These are phyloP conservation scores for Penicillium turbatum DNA, from an alignment of 495 filamentous ascomycete genomes.

Conservation along the genomic window DNA sequence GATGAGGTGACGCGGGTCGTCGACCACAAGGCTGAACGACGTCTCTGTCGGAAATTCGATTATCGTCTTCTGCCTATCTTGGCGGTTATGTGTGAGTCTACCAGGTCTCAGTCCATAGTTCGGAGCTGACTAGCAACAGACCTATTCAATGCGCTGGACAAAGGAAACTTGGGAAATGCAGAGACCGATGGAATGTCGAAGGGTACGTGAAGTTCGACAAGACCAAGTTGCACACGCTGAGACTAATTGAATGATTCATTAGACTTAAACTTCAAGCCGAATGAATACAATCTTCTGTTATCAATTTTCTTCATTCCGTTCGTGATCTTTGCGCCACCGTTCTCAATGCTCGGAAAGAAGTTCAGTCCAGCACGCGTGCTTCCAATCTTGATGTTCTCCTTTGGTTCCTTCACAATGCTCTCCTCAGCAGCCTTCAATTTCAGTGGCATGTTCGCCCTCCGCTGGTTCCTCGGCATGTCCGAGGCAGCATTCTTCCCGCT, in stretches of 20 bases:
- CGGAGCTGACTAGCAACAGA: slow-evolving; percentile 24
- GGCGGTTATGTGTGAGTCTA: slow-evolving; percentile 56
- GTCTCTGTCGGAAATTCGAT: slow-evolving; percentile 63
- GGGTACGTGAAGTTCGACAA: slow-evolving; percentile 26
- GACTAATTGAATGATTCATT: neutral
- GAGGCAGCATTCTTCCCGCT: slow-evolving; percentile 73
- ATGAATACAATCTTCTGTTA: slow-evolving; percentile 68
- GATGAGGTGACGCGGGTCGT: slow-evolving; percentile 38
- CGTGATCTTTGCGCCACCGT: slow-evolving; percentile 61
- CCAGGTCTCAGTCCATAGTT: neutral
- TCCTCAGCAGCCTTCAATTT: slow-evolving; percentile 56
- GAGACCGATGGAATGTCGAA: slow-evolving; percentile 57
- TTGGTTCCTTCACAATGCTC: slow-evolving; percentile 57
- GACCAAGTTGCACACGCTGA: neutral
- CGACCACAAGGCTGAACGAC: slow-evolving; percentile 52
- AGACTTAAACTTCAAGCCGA: slow-evolving; percentile 53
- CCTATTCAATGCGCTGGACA: slow-evolving; percentile 62
- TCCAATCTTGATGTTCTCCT: slow-evolving; percentile 63
- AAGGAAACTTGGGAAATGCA: slow-evolving; percentile 66
- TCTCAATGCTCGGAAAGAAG: slow-evolving; percentile 67
- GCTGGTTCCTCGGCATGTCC: slow-evolving; percentile 60
- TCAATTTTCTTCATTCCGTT: slow-evolving; percentile 78
- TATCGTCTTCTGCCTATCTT: slow-evolving; percentile 57
- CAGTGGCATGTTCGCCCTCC: slow-evolving; percentile 57
- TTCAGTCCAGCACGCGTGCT: slow-evolving; percentile 60